phyloP scores from a whole-genome alignment of 1,284 basidiomycete genomes.

The Irpex sp. region DNA sequence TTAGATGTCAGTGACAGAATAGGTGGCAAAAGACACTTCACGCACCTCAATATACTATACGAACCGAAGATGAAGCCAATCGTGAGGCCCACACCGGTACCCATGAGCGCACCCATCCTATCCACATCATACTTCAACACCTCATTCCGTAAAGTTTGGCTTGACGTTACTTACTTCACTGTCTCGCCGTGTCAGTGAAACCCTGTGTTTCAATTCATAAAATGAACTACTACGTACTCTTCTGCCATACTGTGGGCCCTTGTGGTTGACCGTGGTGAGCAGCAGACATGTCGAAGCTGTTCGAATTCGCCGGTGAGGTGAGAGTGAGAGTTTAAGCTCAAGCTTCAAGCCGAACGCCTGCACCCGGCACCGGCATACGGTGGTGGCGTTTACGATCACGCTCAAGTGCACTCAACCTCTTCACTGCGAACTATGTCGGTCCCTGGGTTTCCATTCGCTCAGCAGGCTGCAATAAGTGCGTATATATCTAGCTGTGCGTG shows the following conservation, averaged over 20 bases:
- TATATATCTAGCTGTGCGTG: slow-evolving; percentile 17
- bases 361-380: not conserved
- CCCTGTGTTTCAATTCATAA: not conserved
- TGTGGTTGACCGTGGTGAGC: slow-evolving; percentile 40
- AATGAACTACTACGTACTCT: slow-evolving; percentile 47
- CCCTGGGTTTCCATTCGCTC: slow-evolving; percentile 64
- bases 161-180: slow-evolving; percentile 25
- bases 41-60: slow-evolving; percentile 83
- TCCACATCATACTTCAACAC: slow-evolving; percentile 3
- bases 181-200: not conserved
- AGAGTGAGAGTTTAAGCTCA: not conserved
- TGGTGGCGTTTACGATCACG: not conserved
- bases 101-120: slow-evolving; percentile 93
- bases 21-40: slow-evolving; percentile 4
- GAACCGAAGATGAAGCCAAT: slow-evolving; percentile 96
- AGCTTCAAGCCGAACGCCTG: not conserved
- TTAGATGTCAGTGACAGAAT: slow-evolving; percentile 1
- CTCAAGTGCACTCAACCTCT: not conserved
- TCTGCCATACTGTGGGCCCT: slow-evolving; percentile 70
- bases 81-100: slow-evolving; percentile 85
- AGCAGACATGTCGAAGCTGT: not conserved
- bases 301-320: not conserved
- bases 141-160: not conserved
- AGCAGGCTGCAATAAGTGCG: slow-evolving; percentile 84
- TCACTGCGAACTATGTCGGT: slow-evolving; percentile 5